These are phyloP conservation scores for Plasmodium relictum DNA, from an alignment of 169 alveolate genomes.

Conservation along the genomic window DNA sequence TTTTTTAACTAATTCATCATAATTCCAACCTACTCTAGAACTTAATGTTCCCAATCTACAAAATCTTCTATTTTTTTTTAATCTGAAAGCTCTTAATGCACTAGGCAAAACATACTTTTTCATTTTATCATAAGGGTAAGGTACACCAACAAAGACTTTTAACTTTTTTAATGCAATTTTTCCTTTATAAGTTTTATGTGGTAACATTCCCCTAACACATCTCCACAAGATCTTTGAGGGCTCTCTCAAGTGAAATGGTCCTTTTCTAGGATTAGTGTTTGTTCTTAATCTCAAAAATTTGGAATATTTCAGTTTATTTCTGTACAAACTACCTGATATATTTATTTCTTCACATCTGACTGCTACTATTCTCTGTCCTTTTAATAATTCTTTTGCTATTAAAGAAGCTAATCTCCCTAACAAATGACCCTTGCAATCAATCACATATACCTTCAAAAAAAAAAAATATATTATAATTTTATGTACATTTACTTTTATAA, in stretches of 20 bases:
- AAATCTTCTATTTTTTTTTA: conserved; percentile 90
- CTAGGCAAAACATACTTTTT: conserved; percentile 95
- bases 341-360: conserved; percentile 98
- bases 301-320: conserved; percentile 95
- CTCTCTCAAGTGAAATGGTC: conserved; percentile 97
- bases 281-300: conserved; percentile 95
- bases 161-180: conserved; percentile 96
- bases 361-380: conserved; percentile 97
- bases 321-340: conserved; percentile 96
- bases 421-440: conserved; percentile 99
- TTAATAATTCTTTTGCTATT: conserved; percentile 98
- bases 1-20: conserved; percentile 88
- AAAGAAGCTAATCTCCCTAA: conserved; percentile 99
- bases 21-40: conserved; percentile 94
- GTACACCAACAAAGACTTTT: conserved; percentile 96
- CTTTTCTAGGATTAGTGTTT: conserved; percentile 97
- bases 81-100: conserved; percentile 93
- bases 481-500: too few relatives aligned
- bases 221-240: conserved; percentile 99
- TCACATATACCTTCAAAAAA: conserved; percentile 89
- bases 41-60: conserved; percentile 94
- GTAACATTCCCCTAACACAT: conserved; percentile 99
- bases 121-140: conserved; percentile 95
- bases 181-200: conserved; percentile 98
- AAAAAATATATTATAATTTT: neutral